These are phyloP conservation scores for Hevea brasiliensis DNA, from an alignment of 345 rosid species.

Conservation along the genomic window DNA sequence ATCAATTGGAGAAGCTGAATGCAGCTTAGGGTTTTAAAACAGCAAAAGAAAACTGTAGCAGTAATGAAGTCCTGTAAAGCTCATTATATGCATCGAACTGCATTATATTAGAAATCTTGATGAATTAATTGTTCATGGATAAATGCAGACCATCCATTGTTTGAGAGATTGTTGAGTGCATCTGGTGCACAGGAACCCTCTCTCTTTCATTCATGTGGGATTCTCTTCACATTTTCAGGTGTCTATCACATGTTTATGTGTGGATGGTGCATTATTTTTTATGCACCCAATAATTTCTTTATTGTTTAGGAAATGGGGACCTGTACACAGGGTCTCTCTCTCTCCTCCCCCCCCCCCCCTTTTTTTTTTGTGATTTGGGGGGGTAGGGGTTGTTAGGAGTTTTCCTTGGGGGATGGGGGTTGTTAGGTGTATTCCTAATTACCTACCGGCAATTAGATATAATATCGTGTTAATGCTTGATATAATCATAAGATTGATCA, in stretches of 20 bases:
- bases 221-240: no score
- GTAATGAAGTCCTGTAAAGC: background rate
- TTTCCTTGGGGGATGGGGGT: no score
- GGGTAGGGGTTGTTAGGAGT: no score
- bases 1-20: background rate
- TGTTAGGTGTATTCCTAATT: no score
- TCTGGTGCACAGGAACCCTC: no score
- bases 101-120: background rate
- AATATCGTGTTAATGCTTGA: background rate
- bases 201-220: no score
- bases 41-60: background rate
- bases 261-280: no score
- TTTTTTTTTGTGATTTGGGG: background rate
- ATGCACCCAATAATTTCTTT: no score
- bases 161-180: no score
- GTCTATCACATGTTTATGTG: no score
- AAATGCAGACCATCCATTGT: background rate
- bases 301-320: background rate
- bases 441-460: background rate
- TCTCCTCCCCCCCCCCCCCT: background rate
- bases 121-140: background rate
- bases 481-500: background rate
- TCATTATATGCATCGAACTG: no score
- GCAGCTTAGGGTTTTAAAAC: background rate
- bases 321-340: background rate